Percentiles rank a stretch among this genome's conserved stretches.
Evolutionary conservation across 1,139 yeast genomes (phyloP).

Genomic region (Yarrowia galli): DNA sequence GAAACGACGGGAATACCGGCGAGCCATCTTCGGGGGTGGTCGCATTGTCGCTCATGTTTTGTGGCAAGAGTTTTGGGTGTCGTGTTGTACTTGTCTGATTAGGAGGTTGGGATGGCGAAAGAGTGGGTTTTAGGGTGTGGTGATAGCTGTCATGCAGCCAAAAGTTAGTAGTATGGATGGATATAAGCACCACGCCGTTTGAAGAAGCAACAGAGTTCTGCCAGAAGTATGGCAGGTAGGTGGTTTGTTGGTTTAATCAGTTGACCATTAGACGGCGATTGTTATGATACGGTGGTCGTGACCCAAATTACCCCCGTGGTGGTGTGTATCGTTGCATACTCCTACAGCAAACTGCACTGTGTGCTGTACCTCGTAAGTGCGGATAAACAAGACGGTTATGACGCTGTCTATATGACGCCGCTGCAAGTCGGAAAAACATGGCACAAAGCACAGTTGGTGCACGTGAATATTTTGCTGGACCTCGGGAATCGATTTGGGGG

Average conservation of each 20-base stretch:
- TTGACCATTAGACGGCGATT: too few species aligned
- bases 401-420: not conserved
- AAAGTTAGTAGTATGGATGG: conserved; percentile 13
- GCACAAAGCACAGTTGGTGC: not conserved
- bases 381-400: conserved; percentile 17
- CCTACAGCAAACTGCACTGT: too few species aligned
- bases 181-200: conserved; percentile 12
- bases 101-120: conserved; percentile 21
- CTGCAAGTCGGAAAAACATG: conserved; percentile 36
- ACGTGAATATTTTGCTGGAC: not conserved
- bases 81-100: conserved; percentile 5
- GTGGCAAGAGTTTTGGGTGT: not conserved
- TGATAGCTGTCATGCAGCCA: conserved; percentile 34
- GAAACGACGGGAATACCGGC: conserved; percentile 23
- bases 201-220: conserved; percentile 9
- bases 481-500: not conserved
- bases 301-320: too few species aligned
- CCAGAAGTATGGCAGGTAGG: not conserved
- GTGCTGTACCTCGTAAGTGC: not conserved
- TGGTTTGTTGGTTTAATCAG: not conserved
- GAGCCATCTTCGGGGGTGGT: conserved; percentile 35
- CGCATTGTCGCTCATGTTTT: conserved; percentile 29
- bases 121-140: conserved; percentile 33
- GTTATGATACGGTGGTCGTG: too few species aligned
- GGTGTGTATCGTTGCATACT: too few species aligned